Base-by-base conservation (phyloP, 164 flowering plant species). In the Nymphaea thermarum region DNA sequence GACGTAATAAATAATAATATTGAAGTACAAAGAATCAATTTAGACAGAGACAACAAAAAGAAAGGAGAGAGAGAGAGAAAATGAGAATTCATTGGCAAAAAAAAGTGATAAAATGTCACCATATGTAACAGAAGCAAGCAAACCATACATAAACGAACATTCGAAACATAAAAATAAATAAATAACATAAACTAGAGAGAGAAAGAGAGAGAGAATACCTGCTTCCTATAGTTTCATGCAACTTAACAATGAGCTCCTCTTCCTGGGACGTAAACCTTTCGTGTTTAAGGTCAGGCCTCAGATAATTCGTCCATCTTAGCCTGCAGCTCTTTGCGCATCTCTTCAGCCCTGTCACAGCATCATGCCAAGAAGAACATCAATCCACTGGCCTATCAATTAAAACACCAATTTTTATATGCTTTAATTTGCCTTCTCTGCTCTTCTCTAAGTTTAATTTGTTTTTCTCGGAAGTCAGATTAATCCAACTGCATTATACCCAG, bases 271-370 rank as follows among this genome's bases (percentile, higher is more conserved):
- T 82, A 77, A 92, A 92, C 75, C 71, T 77, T 8, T 83, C 87
- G 71, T 85, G 92, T 73, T 83, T 86, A 18, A 83, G 80, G 76
- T 90, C 94, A 66, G 86, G 86, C 77, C 92, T 86, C 71, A 80
- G 76, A 79, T 86, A 88, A 75, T 85, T 86, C 61, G 81, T 83
- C 89, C 94, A 85, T 70, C 86, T 85, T 41, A 79, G 81, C 72
- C 86, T 84, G 73, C 97, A 90, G 74, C 97, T 93, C 80, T 93
- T 90, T 42, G 97, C 94, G 68, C 91, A 88, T 78, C 93, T 84
- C 65, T 80, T 77, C 6, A 91, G 85, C 65, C 94, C 98, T 92
- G 78, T 62, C 63, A 41, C 62, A 47, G 41, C 36, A 25, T 25
- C 36, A 25, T 25, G 36, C 36, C 36, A 25, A 25, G 36, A 25